A percentile compares a stretch with the other conserved stretches of the same genome.
Evolutionary conservation across 2,329 filamentous ascomycete species (phyloP).

Genomic region (Coniochaeta prunicola): DNA sequence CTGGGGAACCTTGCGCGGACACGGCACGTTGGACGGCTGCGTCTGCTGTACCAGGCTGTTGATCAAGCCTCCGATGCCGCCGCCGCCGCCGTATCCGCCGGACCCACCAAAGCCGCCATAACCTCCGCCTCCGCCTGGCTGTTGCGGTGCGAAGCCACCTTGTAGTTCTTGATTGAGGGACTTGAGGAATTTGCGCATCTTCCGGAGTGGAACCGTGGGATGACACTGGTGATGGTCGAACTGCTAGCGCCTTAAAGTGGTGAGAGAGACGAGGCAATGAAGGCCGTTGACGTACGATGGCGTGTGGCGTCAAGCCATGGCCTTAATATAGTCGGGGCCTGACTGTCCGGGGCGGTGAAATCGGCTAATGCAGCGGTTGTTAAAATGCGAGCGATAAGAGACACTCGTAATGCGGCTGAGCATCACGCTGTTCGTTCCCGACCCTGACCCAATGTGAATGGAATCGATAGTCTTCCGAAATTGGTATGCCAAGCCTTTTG

Average conservation of each 20-base stretch:
- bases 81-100: background rate
- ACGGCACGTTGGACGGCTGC: conserved; percentile 1
- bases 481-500: background rate
- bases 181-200: conserved; percentile 2
- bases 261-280: no score
- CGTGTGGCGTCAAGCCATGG: background rate
- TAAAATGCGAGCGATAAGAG: background rate
- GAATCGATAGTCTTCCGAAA: background rate
- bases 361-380: background rate
- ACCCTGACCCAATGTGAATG: background rate
- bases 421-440: background rate
- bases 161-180: conserved; percentile 2
- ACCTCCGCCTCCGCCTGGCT: background rate
- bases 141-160: background rate
- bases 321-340: background rate
- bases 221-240: no score
- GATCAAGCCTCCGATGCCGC: background rate
- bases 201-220: background rate
- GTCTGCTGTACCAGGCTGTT: background rate
- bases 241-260: no score
- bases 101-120: background rate
- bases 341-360: background rate
- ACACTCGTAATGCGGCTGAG: background rate
- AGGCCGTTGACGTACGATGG: background rate
- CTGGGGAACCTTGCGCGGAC: conserved; percentile 7